These are phyloP conservation scores for Dispira simplex DNA, from an alignment of 192 early-diverging fungal genomes.

Conservation along the genomic window DNA sequence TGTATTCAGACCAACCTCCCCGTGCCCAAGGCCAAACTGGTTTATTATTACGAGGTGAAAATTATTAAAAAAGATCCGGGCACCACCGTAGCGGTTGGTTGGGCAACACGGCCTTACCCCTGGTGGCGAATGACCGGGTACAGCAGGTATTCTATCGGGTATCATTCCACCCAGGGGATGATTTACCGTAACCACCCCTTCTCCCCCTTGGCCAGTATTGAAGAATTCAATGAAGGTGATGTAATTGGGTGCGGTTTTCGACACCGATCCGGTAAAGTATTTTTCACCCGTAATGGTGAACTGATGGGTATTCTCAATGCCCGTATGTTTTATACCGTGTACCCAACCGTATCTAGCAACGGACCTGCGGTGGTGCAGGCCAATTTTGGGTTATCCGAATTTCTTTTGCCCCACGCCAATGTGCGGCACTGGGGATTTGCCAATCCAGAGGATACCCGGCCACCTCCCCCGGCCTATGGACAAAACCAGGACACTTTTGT, in stretches of 20 bases:
- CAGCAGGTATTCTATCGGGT: constrained; percentile 10
- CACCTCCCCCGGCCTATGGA: constrained; percentile 8
- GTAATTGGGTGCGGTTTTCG: constrained; percentile 34
- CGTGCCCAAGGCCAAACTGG: constrained; percentile 11
- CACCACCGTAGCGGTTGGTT: constrained; percentile 9
- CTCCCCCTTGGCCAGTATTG: constrained; percentile 14
- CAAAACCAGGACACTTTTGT: constrained; percentile 10
- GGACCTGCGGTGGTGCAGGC: constrained; percentile 10
- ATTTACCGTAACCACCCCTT: constrained; percentile 12
- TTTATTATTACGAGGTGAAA: constrained; percentile 11
- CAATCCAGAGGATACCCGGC: constrained; percentile 8
- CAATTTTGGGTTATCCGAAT: constrained; percentile 10
- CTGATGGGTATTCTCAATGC: constrained; percentile 12
- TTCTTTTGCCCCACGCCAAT: constrained; percentile 10
- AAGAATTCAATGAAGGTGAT: constrained; percentile 31
- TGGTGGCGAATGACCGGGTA: constrained; percentile 11
- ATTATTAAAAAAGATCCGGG: constrained; percentile 9
- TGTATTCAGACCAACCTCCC: constrained; percentile 11
- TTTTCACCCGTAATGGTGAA: constrained; percentile 32
- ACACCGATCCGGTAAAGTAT: constrained; percentile 30
- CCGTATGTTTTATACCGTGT: constrained; percentile 12
- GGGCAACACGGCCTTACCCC: constrained; percentile 9
- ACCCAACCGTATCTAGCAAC: constrained; percentile 5
- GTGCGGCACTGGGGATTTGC: constrained; percentile 12
- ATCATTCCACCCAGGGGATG: constrained; percentile 1